Evolutionary conservation across 495 filamentous ascomycete genomes (phyloP).

Genomic region (Aspergillus saccharolyticus): DNA sequence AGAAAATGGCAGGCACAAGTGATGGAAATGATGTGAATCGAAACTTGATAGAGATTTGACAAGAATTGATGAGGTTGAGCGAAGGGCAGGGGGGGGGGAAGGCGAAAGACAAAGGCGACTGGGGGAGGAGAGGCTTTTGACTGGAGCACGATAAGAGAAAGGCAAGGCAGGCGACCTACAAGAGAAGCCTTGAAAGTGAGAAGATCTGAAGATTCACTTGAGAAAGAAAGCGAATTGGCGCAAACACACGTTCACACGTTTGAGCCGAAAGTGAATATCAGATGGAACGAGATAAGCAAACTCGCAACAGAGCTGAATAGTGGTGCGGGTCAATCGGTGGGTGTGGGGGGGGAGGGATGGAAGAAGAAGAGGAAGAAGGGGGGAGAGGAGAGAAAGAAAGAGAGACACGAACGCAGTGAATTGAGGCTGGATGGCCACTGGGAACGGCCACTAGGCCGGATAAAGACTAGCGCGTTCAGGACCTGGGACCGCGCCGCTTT

Average conservation of each 20-base stretch:
- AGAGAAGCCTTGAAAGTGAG: conserved; percentile 32
- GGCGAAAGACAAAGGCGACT: conserved; percentile 17
- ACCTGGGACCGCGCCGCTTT: neutral
- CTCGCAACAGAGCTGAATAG: conserved; percentile 3
- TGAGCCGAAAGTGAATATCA: conserved; percentile 11
- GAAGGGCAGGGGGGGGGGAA: conserved; percentile 18
- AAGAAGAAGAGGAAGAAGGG: conserved; percentile 9
- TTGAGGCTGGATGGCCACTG: conserved; percentile 21
- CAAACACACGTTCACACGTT: conserved; percentile 11
- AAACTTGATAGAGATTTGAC: neutral
- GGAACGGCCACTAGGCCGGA: conserved; percentile 17
- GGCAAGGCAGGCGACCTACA: conserved; percentile 43
- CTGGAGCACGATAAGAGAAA: conserved; percentile 20
- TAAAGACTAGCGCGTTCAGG: conserved; percentile 3
- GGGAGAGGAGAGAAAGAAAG: conserved; percentile 12
- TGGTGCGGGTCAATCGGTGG: neutral
- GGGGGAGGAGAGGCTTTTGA: neutral
- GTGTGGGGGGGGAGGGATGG: neutral
- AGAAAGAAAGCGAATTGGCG: conserved; percentile 12
- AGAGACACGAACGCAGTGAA: conserved; percentile 4
- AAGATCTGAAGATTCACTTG: conserved; percentile 16
- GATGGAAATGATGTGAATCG: conserved; percentile 3
- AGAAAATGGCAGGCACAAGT: conserved; percentile 18
- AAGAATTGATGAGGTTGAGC: conserved; percentile 11
- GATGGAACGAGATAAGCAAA: conserved; percentile 18